These are phyloP conservation scores for Termitomyces sp. DNA, from an alignment of 768 basidiomycete genomes.

Conservation along the genomic window DNA sequence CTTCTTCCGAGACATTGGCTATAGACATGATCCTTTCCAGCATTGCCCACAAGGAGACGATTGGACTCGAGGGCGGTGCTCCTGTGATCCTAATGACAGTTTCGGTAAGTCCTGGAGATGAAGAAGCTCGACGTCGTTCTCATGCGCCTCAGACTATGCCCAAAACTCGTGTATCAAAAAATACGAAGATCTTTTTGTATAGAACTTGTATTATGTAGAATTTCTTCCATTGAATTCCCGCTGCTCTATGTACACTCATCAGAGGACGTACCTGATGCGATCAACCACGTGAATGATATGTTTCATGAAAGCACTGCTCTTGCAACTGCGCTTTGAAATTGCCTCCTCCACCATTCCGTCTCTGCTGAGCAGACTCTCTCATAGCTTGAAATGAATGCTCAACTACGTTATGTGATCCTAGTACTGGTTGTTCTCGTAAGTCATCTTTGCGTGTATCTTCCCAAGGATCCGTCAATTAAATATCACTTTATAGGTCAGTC, in stretches of 20 bases:
- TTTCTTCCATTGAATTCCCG: no score
- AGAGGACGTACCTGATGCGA: not conserved
- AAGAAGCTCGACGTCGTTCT: not conserved
- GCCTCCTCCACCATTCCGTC: not conserved
- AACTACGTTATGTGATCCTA: constrained; percentile 51
- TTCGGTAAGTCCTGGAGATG: constrained; percentile 51
- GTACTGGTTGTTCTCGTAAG: constrained; percentile 45
- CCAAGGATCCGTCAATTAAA: not conserved
- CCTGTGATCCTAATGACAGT: constrained; percentile 67
- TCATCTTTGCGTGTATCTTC: constrained; percentile 3
- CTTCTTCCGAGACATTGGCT: constrained; percentile 84
- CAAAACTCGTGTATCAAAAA: constrained; percentile 35
- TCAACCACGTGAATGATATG: constrained; percentile 1
- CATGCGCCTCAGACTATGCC: constrained; percentile 31
- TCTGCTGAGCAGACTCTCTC: constrained; percentile 5
- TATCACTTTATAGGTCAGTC: constrained; percentile 35
- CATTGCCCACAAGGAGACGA: constrained; percentile 62
- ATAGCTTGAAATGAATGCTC: constrained; percentile 46
- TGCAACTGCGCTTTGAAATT: constrained; percentile 3
- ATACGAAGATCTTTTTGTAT: constrained; percentile 35
- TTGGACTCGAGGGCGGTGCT: constrained; percentile 61
- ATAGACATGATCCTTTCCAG: constrained; percentile 76
- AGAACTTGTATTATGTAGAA: constrained; percentile 5
- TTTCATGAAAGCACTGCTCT: no score
- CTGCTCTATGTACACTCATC: no score